Evolutionary conservation across 805 yeast species (phyloP), one percentile per base, ranked within the genome.

Genomic region (Kregervanrija fluxuum): DNA sequence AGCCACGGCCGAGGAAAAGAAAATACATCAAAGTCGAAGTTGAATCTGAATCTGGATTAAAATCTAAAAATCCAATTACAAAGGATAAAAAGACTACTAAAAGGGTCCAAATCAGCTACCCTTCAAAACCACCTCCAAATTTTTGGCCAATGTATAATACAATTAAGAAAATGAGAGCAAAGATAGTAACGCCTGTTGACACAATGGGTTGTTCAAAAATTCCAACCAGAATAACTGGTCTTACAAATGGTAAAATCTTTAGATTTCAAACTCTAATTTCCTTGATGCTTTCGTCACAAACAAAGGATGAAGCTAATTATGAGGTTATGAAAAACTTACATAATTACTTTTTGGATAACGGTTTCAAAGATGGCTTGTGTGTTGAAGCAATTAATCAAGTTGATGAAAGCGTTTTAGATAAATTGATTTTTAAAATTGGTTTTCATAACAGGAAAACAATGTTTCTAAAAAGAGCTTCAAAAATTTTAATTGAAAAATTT

Each of bases 201-300:
- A 71, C 80, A 0, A 79, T 86, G 75, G 97, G 97, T 5, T 88
- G 96, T 60, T 89, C 84, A 17, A 69, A 70, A 30, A 69, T 77
- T 40, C 77, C 80, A 0, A 65, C 67, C 16, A 61, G 71, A 4
- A 66, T 76, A 13, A 63, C 73, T 8, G 64, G 55, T 3, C 48
- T 55, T 1, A 50, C 55, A 8, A 60, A 46, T 30, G 77, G 79
- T 1, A 56, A 59, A 13, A 51, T 62, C 1, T 77, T 64, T 55
- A 69, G 96, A 41, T 82, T 82, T 56, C 96, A 89, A 60, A 68
- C 86, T 33, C 68, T 90, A 32, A 70, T 89, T 0, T 80, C 95
- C 3, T 69, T 90, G 42, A 85, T 90, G 90, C 75, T 90, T 30
- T 85, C 95, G 9, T 76, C 96, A 0, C 97, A 90, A 54, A 90